phyloP scores from a whole-genome alignment of 2,329 filamentous ascomycete genomes.

The Talaromyces atroroseus region DNA sequence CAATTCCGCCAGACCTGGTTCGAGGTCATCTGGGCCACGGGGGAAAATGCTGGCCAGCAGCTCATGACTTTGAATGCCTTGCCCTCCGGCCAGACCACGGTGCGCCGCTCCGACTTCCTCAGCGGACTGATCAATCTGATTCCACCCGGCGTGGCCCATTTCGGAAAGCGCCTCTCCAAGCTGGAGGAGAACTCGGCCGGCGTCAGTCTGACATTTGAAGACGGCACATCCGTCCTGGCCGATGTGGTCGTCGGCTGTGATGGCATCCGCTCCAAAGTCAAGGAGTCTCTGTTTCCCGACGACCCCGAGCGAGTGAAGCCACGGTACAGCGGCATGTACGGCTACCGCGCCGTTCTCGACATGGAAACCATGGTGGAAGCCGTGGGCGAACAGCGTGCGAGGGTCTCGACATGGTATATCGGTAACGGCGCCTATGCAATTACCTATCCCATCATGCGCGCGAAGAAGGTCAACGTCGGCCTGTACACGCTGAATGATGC shows the following conservation, averaged over 20 bases:
- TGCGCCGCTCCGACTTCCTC: conserved; percentile 30
- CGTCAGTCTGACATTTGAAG: conserved; percentile 24
- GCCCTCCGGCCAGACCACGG: conserved; percentile 16
- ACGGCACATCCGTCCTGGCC: conserved; percentile 24
- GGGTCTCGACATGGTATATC: no score
- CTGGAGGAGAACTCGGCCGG: conserved; percentile 16
- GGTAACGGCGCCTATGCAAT: no score
- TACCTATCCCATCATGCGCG: no score
- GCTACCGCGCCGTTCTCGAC: conserved; percentile 31
- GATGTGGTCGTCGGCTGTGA: conserved; percentile 35
- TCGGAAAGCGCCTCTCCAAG: conserved; percentile 26
- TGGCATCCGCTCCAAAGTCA: conserved; percentile 32
- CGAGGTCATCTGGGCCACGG: conserved; percentile 40
- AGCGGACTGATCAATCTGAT: conserved; percentile 28
- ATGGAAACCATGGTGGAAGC: no score
- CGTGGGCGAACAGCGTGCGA: no score
- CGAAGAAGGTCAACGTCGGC: no score
- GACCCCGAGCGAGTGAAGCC: no score
- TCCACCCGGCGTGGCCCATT: conserved; percentile 25
- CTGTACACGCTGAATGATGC: no score
- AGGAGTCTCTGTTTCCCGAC: conserved; percentile 26
- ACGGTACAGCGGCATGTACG: no score
- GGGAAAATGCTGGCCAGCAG: conserved; percentile 30
- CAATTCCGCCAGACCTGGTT: conserved; percentile 23
- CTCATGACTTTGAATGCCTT: conserved; percentile 25